Evolutionary conservation across 208 protist genomes (phyloP).

Genomic region (Leishmania arabica): DNA sequence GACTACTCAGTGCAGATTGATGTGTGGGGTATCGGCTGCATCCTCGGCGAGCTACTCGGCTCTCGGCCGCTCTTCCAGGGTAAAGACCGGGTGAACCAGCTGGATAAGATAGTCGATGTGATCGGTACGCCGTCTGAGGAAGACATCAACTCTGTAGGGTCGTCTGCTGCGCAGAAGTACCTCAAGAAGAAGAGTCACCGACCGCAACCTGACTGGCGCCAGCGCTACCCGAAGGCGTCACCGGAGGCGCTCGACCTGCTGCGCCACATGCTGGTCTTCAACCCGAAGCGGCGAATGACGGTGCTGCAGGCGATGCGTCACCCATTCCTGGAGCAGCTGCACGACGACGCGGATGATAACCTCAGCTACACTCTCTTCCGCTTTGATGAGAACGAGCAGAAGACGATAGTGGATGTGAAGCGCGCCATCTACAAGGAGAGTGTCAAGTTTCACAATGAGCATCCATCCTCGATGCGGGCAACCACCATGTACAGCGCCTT

Average conservation of each 20-base stretch:
- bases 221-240: conserved; percentile 81
- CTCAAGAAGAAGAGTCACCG: conserved; percentile 73
- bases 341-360: conserved; percentile 83
- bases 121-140: conserved; percentile 90
- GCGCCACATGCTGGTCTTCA: conserved; percentile 91
- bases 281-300: conserved; percentile 92
- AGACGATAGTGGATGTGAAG: conserved; percentile 83
- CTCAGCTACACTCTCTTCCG: conserved; percentile 58
- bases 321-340: conserved; percentile 82
- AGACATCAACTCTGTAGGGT: conserved; percentile 83
- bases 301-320: conserved; percentile 91
- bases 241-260: conserved; percentile 89
- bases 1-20: conserved; percentile 92
- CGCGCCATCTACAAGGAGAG: conserved; percentile 85
- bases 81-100: conserved; percentile 89
- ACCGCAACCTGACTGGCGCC: conserved; percentile 56
- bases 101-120: conserved; percentile 93
- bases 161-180: conserved; percentile 87
- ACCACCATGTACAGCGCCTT: conserved; percentile 27
- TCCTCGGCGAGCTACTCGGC: conserved; percentile 88
- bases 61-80: conserved; percentile 88
- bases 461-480: conserved; percentile 33
- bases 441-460: conserved; percentile 67
- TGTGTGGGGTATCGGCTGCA: conserved; percentile 92
- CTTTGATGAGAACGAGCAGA: conserved; percentile 83